Base-by-base conservation (phyloP, 2,329 filamentous ascomycete genomes). In the Colletotrichum filicis region DNA sequence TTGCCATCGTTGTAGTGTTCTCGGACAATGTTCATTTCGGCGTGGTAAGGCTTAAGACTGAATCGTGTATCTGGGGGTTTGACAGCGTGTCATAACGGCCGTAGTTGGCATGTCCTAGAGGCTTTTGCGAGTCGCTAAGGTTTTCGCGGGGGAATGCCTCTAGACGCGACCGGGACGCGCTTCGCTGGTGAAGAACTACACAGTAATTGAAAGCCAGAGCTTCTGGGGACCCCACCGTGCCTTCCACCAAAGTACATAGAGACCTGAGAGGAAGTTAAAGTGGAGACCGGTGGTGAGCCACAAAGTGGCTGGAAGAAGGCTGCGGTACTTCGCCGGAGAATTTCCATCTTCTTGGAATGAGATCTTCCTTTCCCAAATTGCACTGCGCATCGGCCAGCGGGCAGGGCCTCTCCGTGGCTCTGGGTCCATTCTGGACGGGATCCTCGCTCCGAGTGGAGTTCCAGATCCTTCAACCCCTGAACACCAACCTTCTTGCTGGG, bases 1-100 rank as follows among this genome's bases (percentile, higher is more conserved):
- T 98, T 94, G 74, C 88, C 88, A 80, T 97, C 86, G 68, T 81
- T 80, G 78, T 89, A 90, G 26, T 82, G 80, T n/a, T 70, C 74
- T 68, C 75, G 75, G 58, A 76, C 74, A 69, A 73, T 68, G 26
- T 68, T 71, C 73, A 78, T 66, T 71, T 28, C 35, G 57, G 42
- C 22, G 26, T 28, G n/a, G 11, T 9, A 22, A 7, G 28, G 32
- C 28, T 14, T 24, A 46, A 26, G 32, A 53, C 55, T 53, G 66
- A 22, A 24, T 30, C 32, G 19, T 14, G 35, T 26, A 6, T 64
- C 30, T 26, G 49, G n/a, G 35, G 61, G 12, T 14, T 28, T 16
- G 22, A 14, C 7, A 6, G 2, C n/a, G 22, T 26, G 8, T 3
- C 6, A 14, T 46, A 37, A 53, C 19, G 24, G 61, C 22, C 53